Evolutionary conservation across 176 grass and related monocot genomes (phyloP), one percentile per base, ranked within the genome.

Genomic region (Alopecurus myosuroides): DNA sequence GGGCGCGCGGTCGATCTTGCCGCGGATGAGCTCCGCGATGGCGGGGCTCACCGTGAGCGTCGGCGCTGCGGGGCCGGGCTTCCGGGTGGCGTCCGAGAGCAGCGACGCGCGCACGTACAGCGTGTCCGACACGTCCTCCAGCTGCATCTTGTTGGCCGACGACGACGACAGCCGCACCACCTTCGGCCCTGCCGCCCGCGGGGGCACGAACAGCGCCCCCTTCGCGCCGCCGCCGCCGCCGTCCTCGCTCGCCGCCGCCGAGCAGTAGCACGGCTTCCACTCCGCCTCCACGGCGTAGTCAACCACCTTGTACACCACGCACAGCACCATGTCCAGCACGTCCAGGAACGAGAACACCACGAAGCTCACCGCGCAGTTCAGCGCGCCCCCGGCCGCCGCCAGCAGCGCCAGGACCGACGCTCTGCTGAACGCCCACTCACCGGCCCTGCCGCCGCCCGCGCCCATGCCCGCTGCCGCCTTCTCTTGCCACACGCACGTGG

Each of bases 181-280:
- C 89, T 98, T 98, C 7, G 96, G 85, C 12, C 87, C 85, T 1
- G 74, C 25, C 6, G 37, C 37, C 70, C 70, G 70, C 23, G 70
- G 11, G 0, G 89, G 67, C 55, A 88, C 85, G 40, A 90, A 20
- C 5, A 74, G 29, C 10, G 81, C 70, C 39, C 63, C 74, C 22
- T 34, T 18, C 8, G 12, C 29, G 79, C 19, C 15, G 10, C 1
- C 28, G 11, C 4, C 71, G 3, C 2, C 26, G 53, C 41, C 86
- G 20, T 19, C 42, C 25, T 70, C 69, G 10, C 76, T 10, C 50
- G 83, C 25, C 13, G 77, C 66, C 2, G 92, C 71, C 0, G 88
- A 74, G 89, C 96, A 98, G 89, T 98, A 98, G 85, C 96, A 98
- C 12, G 91, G 63, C 91, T 92, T 98, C 96, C 96, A 95, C 87